phyloP scores from a whole-genome alignment of 805 yeast genomes.

The Starmerella apicola region DNA sequence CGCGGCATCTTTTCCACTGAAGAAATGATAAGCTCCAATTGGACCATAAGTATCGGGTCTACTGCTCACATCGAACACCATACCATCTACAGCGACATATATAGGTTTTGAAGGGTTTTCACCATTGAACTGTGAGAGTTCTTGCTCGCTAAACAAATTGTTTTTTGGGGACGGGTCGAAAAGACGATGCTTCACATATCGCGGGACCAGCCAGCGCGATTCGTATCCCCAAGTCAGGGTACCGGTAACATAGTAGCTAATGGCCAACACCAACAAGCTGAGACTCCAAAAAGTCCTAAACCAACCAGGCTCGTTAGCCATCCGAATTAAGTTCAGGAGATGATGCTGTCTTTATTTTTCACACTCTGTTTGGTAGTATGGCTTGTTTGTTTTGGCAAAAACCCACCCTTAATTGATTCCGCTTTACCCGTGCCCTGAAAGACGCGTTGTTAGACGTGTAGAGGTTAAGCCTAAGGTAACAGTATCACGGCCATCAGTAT shows the following conservation, averaged over 20 bases:
- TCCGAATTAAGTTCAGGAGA: no score
- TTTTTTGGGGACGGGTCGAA: conserved; percentile 21
- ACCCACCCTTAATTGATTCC: no score
- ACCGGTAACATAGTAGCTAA: conserved; percentile 35
- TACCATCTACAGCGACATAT: conserved; percentile 47
- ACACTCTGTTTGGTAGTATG: no score
- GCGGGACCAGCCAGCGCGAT: conserved; percentile 37
- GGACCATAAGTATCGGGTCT: conserved; percentile 45
- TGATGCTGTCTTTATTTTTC: no score
- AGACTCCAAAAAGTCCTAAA: conserved; percentile 15
- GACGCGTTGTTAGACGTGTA: no score
- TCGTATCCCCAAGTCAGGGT: conserved; percentile 49
- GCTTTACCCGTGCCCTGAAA: no score
- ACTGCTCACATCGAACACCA: conserved; percentile 51
- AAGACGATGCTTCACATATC: conserved; percentile 30
- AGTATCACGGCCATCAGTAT: not conserved
- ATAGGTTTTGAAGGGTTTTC: conserved; percentile 37
- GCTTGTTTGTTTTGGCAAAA: no score
- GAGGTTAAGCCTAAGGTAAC: no score
- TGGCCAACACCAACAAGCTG: conserved; percentile 2
- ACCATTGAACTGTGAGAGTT: conserved; percentile 44
- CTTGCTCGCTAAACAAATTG: conserved; percentile 31
- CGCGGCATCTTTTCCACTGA: conserved; percentile 57
- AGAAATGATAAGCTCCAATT: conserved; percentile 40
- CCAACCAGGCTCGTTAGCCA: conserved; percentile 7